Conservation (phyloP, 78 protist genomes). For the Anaeramoeba ignava region DNA sequence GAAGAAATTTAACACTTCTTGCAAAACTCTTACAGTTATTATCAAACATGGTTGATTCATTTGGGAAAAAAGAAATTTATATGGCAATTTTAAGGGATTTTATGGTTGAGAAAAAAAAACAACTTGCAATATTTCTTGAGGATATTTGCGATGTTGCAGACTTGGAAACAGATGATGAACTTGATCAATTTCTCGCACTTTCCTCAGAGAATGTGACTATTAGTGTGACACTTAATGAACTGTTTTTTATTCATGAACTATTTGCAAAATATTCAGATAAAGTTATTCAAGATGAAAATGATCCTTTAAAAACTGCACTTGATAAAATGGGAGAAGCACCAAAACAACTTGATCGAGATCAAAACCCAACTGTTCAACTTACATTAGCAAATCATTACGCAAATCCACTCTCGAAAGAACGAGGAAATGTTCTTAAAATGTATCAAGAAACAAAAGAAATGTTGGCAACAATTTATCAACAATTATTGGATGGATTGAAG, state of each 20-base stretch:
- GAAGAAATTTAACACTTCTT: too few relatives aligned
- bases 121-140: neutral
- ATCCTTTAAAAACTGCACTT: neutral
- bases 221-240: neutral
- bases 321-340: neutral
- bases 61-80: neutral
- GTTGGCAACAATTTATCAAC: neutral
- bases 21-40: too few relatives aligned
- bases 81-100: neutral
- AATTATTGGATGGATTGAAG: neutral
- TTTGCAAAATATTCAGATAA: neutral
- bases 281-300: neutral
- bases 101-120: neutral
- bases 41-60: too few relatives aligned
- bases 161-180: neutral
- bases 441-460: neutral
- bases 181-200: neutral
- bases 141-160: neutral
- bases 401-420: neutral
- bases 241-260: neutral
- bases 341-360: neutral
- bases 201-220: neutral
- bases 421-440: neutral
- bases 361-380: neutral
- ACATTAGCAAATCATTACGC: neutral